Conservation (phyloP, 805 yeast species). For the Yarrowia sp. region DNA sequence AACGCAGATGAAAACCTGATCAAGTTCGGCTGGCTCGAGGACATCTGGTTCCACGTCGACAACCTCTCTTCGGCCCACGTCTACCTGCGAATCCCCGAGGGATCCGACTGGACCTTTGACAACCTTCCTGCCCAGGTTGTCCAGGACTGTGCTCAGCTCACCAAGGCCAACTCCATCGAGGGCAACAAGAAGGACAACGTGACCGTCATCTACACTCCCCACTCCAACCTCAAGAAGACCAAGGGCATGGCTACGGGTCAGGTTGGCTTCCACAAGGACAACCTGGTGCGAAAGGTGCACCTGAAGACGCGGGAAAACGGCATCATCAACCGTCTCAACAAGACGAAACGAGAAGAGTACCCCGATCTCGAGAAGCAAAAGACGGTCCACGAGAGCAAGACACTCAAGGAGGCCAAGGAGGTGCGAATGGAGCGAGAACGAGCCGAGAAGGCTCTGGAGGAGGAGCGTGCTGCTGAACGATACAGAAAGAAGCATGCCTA, state of each 20-base stretch:
- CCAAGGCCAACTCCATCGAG: constrained; percentile 73
- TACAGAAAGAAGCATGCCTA: constrained; percentile 45
- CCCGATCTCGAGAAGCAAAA: constrained; percentile 49
- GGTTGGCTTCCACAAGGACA: constrained; percentile 65
- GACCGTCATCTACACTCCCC: constrained; percentile 70
- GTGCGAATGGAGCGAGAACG: constrained; percentile 41
- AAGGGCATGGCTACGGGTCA: constrained; percentile 77
- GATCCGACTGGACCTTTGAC: constrained; percentile 43
- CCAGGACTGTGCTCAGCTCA: constrained; percentile 63
- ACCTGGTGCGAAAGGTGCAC: constrained; percentile 51
- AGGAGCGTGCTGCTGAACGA: constrained; percentile 7
- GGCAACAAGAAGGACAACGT: constrained; percentile 69
- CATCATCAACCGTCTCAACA: constrained; percentile 59
- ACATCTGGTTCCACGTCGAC: constrained; percentile 62
- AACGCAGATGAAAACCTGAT: constrained; percentile 47
- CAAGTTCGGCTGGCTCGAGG: constrained; percentile 5
- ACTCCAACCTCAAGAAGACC: constrained; percentile 62
- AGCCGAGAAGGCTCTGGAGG: constrained; percentile 44
- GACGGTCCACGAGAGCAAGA: constrained; percentile 44
- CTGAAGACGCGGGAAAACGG: constrained; percentile 58
- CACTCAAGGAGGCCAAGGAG: constrained; percentile 32
- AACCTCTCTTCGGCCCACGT: constrained; percentile 75
- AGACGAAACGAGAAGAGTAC: constrained; percentile 57
- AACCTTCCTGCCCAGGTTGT: constrained; percentile 54
- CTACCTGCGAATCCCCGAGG: constrained; percentile 57